These are phyloP conservation scores for Lindgomyces ingoldianus DNA, from an alignment of 495 filamentous ascomycete species.

Conservation along the genomic window DNA sequence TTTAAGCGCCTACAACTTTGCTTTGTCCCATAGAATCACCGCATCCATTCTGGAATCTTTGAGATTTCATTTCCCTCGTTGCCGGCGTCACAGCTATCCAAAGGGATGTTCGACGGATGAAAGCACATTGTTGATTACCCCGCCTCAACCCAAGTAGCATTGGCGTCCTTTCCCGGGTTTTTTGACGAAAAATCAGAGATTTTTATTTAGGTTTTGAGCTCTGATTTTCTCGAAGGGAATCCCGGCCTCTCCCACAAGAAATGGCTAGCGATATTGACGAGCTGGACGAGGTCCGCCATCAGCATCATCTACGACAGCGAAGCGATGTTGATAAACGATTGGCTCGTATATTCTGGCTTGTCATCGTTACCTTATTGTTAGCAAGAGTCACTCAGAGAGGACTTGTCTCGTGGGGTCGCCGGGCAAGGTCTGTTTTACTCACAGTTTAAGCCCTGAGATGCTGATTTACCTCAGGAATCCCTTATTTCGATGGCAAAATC, in stretches of 20 bases:
- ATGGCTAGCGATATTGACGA: neutral
- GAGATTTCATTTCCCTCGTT: too few species aligned
- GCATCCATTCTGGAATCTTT: too few species aligned
- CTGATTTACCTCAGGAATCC: neutral
- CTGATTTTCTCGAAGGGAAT: too few species aligned
- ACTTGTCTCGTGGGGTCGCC: neutral
- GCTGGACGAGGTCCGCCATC: constrained; percentile 22
- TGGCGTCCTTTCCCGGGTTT: too few species aligned
- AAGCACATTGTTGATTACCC: too few species aligned
- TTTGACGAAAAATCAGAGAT: too few species aligned
- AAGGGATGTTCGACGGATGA: too few species aligned
- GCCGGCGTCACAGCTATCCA: too few species aligned
- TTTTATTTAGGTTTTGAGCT: too few species aligned
- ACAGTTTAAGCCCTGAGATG: neutral
- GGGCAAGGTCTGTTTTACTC: neutral
- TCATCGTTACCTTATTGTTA: neutral
- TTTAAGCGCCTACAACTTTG: neutral
- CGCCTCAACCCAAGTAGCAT: too few species aligned
- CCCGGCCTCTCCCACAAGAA: too few species aligned
- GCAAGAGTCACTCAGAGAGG: neutral
- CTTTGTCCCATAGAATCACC: neutral
- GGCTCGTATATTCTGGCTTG: constrained; percentile 9
- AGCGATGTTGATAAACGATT: constrained; percentile 5
- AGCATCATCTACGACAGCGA: constrained; percentile 17
- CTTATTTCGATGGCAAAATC: neutral